phyloP scores from a whole-genome alignment of 139 green algal species.

The Eudorina sp. region DNA sequence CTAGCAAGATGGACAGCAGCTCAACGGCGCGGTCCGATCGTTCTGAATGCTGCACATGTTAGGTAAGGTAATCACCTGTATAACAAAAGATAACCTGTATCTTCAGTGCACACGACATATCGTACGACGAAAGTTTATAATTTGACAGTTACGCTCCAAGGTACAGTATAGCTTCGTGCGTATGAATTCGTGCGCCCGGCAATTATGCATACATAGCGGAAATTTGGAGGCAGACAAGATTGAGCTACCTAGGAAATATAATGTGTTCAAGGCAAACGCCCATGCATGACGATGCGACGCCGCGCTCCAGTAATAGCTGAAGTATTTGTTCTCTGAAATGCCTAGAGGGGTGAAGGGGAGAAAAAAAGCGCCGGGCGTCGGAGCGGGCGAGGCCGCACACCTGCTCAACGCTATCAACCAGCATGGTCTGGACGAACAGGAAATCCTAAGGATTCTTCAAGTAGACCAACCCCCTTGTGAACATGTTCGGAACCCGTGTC shows the following conservation, averaged over 20 bases:
- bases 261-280: neutral
- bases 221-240: too few relatives aligned
- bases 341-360: neutral
- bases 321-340: neutral
- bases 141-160: neutral
- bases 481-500: slow-evolving; percentile 7
- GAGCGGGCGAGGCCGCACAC: neutral
- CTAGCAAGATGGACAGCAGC: neutral
- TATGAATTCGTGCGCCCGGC: neutral
- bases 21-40: too few relatives aligned
- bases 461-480: slow-evolving; percentile 21
- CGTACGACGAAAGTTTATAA: too few relatives aligned
- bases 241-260: too few relatives aligned
- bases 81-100: too few relatives aligned
- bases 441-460: neutral
- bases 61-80: neutral
- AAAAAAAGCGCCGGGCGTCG: neutral
- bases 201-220: too few relatives aligned
- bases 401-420: slow-evolving; percentile 13
- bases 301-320: neutral
- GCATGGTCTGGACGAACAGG: neutral
- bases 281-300: neutral
- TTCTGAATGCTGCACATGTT: neutral
- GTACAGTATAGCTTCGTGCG: neutral
- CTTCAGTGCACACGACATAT: too few relatives aligned